Evolutionary conservation across 2,329 filamentous ascomycete genomes (phyloP), one percentile per base, ranked within the genome.

Genomic region (Pseudophaeomoniella oleicola): DNA sequence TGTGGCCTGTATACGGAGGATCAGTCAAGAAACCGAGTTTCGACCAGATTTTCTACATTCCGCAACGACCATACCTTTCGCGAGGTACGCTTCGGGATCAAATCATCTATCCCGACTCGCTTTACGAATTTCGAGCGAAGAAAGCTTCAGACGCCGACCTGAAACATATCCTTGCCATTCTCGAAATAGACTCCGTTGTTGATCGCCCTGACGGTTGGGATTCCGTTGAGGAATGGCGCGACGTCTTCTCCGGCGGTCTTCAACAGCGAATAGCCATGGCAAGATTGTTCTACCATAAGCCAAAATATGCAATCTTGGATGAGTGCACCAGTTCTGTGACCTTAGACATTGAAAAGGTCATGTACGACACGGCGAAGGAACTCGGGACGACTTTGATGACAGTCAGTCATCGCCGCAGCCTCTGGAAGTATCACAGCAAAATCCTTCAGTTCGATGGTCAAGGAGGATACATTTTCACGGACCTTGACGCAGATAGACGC

Each of bases 201-300:
- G 76, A 82, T 36, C 70, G 83, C 11, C 83, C 84, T 39, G 73
- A 74, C 12, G 85, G 84, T 16, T 94, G 88, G 78, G 88, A 96
- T 52, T 81, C 84, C 4, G 86, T 94, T 59, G 86, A 88, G 36
- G 88, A 96, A 62, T 98, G 90, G 90, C 80, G 86, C 34, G 88
- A 96, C 48, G 84, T 93, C 1, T 71, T 98, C 17, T 93, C 84
- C 1, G 85, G 84, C 10, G 90, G 90, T 4, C 68, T 94, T 14
- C 90, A 98, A 62, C 90, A 98, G 63, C 81, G 90, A 36, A 83
- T 98, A 15, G 90, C 90, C 41, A 96, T 96, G 84, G 90, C 90
- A 1, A 72, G 90, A 0, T 71, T 94, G 13, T 94, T 94, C 60
- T 96, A 96, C 59, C 88, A 96, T 60, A 71, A 76, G 6, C 88